phyloP scores from a whole-genome alignment of 2,329 filamentous ascomycete genomes.

The Scleromitrula shiraiana region DNA sequence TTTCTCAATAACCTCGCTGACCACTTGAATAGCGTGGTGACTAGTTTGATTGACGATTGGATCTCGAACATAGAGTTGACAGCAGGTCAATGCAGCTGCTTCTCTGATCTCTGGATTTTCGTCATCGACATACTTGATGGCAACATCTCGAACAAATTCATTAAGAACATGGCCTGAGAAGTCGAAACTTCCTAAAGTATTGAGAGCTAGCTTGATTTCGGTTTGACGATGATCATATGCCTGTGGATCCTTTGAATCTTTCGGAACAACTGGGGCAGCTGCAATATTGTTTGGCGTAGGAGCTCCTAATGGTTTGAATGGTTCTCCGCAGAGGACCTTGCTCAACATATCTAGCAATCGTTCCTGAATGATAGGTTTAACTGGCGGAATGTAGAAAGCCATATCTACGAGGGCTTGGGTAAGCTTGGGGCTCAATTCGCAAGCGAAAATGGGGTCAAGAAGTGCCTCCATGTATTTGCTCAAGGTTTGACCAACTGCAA shows the following conservation, averaged over 20 bases:
- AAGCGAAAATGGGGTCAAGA: conserved; percentile 93
- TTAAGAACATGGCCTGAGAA: conserved; percentile 90
- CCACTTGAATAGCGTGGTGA: conserved; percentile 91
- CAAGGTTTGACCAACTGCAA: conserved; percentile 89
- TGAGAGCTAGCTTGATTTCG: conserved; percentile 86
- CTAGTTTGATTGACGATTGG: conserved; percentile 98
- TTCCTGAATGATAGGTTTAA: conserved; percentile 88
- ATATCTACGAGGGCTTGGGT: conserved; percentile 96
- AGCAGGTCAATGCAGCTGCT: conserved; percentile 92
- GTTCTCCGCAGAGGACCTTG: conserved; percentile 82
- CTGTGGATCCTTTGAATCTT: conserved; percentile 76
- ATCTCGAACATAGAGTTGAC: conserved; percentile 92
- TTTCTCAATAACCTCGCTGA: conserved; percentile 96
- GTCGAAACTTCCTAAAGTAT: conserved; percentile 96
- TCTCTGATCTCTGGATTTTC: conserved; percentile 90
- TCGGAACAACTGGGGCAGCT: conserved; percentile 73
- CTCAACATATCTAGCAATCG: conserved; percentile 91
- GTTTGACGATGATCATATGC: conserved; percentile 74
- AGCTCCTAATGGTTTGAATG: conserved; percentile 86
- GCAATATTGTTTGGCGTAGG: conserved; percentile 75
- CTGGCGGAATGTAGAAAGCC: conserved; percentile 96
- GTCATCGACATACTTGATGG: conserved; percentile 95
- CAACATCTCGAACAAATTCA: conserved; percentile 96
- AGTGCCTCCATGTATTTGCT: conserved; percentile 98
- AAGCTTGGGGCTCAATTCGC: conserved; percentile 85